These are phyloP conservation scores for Candida sanyiensis DNA, from an alignment of 805 yeast genomes.

Conservation along the genomic window DNA sequence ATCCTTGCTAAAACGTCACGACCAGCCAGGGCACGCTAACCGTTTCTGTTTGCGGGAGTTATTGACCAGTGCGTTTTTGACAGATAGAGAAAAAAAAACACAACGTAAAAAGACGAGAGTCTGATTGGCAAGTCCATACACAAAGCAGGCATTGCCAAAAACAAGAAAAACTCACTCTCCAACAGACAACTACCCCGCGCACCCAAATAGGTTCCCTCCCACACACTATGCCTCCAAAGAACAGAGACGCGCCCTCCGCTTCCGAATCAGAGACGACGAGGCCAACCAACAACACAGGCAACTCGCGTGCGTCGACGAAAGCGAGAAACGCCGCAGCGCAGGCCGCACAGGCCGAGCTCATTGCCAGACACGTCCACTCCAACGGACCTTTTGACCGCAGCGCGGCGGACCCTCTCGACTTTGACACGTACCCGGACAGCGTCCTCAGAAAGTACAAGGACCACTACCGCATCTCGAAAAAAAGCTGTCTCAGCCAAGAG, in stretches of 20 bases:
- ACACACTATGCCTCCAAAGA: slow-evolving; percentile 23
- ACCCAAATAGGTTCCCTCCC: no score
- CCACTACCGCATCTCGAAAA: slow-evolving; percentile 49
- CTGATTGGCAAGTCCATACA: no score
- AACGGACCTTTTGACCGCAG: slow-evolving; percentile 63
- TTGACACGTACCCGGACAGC: slow-evolving; percentile 53
- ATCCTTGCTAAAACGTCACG: no score
- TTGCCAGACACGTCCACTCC: slow-evolving; percentile 63
- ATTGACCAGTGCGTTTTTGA: no score
- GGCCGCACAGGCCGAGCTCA: slow-evolving; percentile 63
- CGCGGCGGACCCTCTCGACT: slow-evolving; percentile 58
- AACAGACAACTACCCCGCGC: no score
- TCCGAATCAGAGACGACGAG: slow-evolving; percentile 21
- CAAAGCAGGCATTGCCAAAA: no score
- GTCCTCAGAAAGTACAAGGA: slow-evolving; percentile 67
- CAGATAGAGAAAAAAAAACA: no score
- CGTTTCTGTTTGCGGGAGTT: no score
- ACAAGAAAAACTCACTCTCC: no score
- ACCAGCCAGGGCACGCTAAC: no score
- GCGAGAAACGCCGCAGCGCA: slow-evolving; percentile 56
- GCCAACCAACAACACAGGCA: slow-evolving; percentile 2
- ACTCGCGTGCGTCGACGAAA: slow-evolving; percentile 45
- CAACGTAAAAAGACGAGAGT: no score
- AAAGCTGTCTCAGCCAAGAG: slow-evolving; percentile 56
- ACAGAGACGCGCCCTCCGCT: slow-evolving; percentile 23